A percentile compares a stretch with the other conserved stretches of the same genome.
These are phyloP conservation scores for Ustilago bromivora DNA, from an alignment of 1,284 basidiomycete genomes.

Conservation along the genomic window DNA sequence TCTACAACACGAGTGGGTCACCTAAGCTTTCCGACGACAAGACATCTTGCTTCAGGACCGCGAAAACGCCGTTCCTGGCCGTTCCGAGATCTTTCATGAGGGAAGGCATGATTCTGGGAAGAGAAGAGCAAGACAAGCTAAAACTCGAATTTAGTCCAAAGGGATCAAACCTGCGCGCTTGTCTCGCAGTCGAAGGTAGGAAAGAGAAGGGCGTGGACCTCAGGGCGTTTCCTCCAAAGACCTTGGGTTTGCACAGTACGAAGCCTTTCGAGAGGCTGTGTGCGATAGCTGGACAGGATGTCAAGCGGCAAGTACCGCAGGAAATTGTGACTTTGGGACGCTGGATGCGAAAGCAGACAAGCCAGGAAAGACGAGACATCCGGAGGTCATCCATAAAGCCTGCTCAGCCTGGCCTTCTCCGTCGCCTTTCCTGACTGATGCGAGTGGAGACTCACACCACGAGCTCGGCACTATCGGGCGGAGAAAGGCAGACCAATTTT, in stretches of 20 bases:
- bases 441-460: too few species aligned
- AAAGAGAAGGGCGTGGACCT: neutral
- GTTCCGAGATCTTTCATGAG: conserved; percentile 1
- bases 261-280: conserved; percentile 3
- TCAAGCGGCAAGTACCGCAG: neutral
- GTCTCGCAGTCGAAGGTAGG: neutral
- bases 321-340: neutral
- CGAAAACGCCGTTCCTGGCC: neutral
- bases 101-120: neutral
- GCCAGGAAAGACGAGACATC: neutral
- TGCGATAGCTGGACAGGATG: neutral
- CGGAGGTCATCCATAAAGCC: neutral
- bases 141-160: neutral
- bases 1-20: neutral
- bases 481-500: too few species aligned
- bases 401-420: neutral
- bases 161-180: neutral
- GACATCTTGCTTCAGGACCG: neutral
- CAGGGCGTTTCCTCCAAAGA: neutral
- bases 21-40: neutral
- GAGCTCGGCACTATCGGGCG: too few species aligned
- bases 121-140: neutral
- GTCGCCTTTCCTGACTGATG: neutral
- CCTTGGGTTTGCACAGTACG: neutral
- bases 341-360: neutral